Base-by-base conservation (phyloP, 371 early-diverging fungal species). In the Actinomucor elegans region DNA sequence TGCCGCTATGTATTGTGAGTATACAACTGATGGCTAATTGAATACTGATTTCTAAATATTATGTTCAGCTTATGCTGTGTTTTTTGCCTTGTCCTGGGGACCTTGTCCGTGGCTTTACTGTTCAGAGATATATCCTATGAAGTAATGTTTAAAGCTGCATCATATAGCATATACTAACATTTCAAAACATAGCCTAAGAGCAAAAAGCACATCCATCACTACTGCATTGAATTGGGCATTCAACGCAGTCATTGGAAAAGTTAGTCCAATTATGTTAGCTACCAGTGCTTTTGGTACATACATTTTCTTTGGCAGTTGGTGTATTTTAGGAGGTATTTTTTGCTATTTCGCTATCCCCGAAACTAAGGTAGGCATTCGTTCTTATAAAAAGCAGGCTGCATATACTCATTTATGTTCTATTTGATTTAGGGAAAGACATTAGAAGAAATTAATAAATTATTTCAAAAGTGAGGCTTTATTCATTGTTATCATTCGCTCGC, bases 201-300 rank as follows among this genome's bases (percentile, higher is more conserved):
- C 64, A 9, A 52, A 54, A 34, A 49, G 60, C 9, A 48, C 33
- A 5, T 52, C 59, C 5, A 28, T 59, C 2, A 54, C 73, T 37
- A 84, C 83, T 34, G 69, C 80, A 51, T 57, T 80, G 44, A 83
- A 83, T 66, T 85, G 79, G 80, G 42, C 40, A 26, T 64, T 59
- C 26, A 81, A 80, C 58, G 67, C 67, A 8, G 17, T 61, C 15
- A 67, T 70, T 31, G 71, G 71, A 6, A 67, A 70, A 46, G 45
- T 67, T 2, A 64, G 64, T 6, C 71, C 71, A 4, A 34, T 70
- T 4, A 37, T 70, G 43, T 40, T 70, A 17, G 69, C 57, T n/a
- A 54, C 49, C 1, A 60, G 71, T 38, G 59, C 64, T 20, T 42
- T 63, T 41, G 69, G 71, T 32, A 67, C 73, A 4, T 84, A 79